Conservation (phyloP, 108 stramenopile genomes). For the Phaeodactylum tricornutum region DNA sequence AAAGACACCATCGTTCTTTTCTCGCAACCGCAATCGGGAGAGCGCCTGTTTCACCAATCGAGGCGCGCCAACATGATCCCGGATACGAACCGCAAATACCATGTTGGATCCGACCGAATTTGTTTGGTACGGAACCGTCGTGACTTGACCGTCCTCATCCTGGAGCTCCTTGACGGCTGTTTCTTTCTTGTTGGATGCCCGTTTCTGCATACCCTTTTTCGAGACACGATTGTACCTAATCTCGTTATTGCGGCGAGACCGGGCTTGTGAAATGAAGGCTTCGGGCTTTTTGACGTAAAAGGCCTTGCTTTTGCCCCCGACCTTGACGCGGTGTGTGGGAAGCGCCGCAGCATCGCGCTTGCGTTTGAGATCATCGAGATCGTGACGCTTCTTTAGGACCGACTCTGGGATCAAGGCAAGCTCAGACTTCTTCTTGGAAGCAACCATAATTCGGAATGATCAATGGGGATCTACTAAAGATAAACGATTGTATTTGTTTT, state of each 20-base stretch:
- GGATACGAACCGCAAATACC: slow-evolving; percentile 72
- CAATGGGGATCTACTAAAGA: too few species aligned
- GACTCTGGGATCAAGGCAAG: slow-evolving; percentile 74
- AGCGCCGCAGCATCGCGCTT: slow-evolving; percentile 42
- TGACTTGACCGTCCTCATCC: slow-evolving; percentile 18
- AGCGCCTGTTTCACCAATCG: slow-evolving; percentile 38
- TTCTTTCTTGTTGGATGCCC: slow-evolving; percentile 52
- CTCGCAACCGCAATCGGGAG: slow-evolving; percentile 39
- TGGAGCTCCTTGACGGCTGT: slow-evolving; percentile 41
- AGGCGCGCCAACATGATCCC: slow-evolving; percentile 42
- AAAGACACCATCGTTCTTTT: slow-evolving; percentile 68
- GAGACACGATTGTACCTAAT: slow-evolving; percentile 56
- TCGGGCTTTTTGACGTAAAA: slow-evolving; percentile 62
- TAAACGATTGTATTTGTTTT: too few species aligned
- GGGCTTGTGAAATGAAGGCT: slow-evolving; percentile 39
- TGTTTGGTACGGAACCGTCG: slow-evolving; percentile 35
- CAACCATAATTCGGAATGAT: slow-evolving; percentile 4
- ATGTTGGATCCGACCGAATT: slow-evolving; percentile 60
- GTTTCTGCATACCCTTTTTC: slow-evolving; percentile 82
- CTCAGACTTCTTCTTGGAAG: slow-evolving; percentile 25
- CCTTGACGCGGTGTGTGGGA: slow-evolving; percentile 14
- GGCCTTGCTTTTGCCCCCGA: not conserved
- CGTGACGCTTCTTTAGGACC: slow-evolving; percentile 70
- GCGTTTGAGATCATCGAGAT: slow-evolving; percentile 69
- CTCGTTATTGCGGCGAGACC: slow-evolving; percentile 38